These are phyloP conservation scores for Agaricus blazei DNA, from an alignment of 768 basidiomycete genomes.

Conservation along the genomic window DNA sequence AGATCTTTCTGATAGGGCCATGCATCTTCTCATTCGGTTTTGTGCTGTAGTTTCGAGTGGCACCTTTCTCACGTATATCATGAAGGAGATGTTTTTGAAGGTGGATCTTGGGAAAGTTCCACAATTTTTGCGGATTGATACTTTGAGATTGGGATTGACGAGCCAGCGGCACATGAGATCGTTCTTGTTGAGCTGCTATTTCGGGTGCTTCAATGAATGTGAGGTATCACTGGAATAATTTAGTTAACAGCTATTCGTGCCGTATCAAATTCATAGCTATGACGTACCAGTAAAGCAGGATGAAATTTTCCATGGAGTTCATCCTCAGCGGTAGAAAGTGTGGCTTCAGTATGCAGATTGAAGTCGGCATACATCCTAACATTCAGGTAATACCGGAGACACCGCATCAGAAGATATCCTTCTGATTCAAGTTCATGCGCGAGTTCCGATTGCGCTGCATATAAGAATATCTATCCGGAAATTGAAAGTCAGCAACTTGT, in stretches of 20 bases:
- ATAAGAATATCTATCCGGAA: background rate
- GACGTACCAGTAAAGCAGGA: conserved; percentile 16
- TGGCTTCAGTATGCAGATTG: conserved; percentile 28
- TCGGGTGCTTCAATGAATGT: no score
- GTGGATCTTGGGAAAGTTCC: conserved; percentile 34
- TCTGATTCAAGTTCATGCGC: background rate
- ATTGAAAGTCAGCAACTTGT: no score
- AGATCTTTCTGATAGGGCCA: no score
- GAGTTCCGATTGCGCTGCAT: background rate
- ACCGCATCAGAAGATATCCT: conserved; percentile 21
- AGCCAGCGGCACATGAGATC: no score
- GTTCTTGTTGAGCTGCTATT: no score
- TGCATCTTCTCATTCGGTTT: no score
- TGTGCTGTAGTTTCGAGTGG: background rate
- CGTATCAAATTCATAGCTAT: background rate
- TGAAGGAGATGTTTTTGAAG: conserved; percentile 22
- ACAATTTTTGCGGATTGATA: conserved; percentile 17
- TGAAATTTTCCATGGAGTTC: conserved; percentile 8
- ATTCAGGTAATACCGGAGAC: conserved; percentile 21
- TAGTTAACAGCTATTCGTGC: no score
- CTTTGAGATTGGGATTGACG: conserved; percentile 12
- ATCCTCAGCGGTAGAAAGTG: conserved; percentile 17
- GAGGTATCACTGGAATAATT: background rate
- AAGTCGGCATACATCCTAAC: conserved; percentile 23
- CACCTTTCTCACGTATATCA: conserved; percentile 30